Base-by-base conservation (phyloP, 208 protist species). In the Leishmania braziliensis region DNA sequence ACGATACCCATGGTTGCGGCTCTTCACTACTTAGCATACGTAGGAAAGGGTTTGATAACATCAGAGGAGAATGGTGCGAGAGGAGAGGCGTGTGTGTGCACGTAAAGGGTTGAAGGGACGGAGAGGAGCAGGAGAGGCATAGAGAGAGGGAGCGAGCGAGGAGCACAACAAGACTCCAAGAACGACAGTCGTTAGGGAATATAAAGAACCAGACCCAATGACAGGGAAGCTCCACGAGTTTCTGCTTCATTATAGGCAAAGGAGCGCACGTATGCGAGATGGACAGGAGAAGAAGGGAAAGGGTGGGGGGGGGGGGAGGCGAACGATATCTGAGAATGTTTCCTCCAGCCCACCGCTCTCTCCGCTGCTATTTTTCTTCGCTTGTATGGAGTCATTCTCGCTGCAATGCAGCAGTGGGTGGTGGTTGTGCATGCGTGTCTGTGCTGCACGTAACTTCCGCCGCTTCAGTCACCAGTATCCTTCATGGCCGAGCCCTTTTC, bases 1-100 rank as follows among this genome's bases (percentile, higher is more conserved):
- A 99, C 97, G 86, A 99, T 99, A 91, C 98, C 99, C 96, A 98
- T 98, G 85, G 77, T 91, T 90, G 78, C 65, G 84, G 48, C 73
- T 84, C 71, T 75, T 62, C 51, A 62, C 71, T 75, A 26, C n/a
- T 65, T 65, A 0, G 9, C 6, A 39, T 39, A 36, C 62, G n/a
- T 10, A 6, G 36, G 62, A 18, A 23, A 66, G 62, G n/a, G 29
- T 66, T 66, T 10, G 16, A 36, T 66, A 29, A 66, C 9, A 36
- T 3, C 62, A 66, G n/a, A 4, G 29, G 12, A 66, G 12, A 46
- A 46, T 6, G 62, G 2, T 26, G 46, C 33, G 43, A 53, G 9
- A 51, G 68, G 23, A 33, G 9, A 26, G 0, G 36, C 20, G 33
- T 12, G 58, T 50, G 50, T 46, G 36, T 39, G 72, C 26, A 23